Conservation (phyloP, 2,329 filamentous ascomycete species). For the Aspergillus sp. region DNA sequence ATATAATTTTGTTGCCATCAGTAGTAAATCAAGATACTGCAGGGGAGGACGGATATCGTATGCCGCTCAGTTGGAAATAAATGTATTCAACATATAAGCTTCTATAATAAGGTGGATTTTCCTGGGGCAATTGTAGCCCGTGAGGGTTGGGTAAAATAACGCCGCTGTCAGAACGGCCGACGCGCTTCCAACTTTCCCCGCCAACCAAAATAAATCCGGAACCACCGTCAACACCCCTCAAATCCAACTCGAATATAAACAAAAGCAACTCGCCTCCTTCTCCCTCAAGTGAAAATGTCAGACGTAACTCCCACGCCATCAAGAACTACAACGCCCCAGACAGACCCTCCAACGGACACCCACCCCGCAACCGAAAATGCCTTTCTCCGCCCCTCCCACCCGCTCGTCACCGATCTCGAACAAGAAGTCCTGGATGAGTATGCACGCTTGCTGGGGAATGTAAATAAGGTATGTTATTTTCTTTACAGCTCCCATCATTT, state of each 20-base stretch:
- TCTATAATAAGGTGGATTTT: neutral
- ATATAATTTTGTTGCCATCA: too few species aligned
- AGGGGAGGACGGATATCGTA: too few species aligned
- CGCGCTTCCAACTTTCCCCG: neutral
- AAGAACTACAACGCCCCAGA: neutral
- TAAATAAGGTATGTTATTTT: conserved; percentile 69
- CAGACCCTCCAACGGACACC: conserved; percentile 3
- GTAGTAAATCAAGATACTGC: too few species aligned
- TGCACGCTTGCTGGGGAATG: conserved; percentile 78
- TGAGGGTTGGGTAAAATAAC: neutral
- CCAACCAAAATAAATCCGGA: neutral
- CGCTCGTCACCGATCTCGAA: conserved; percentile 70
- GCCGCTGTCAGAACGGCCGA: neutral
- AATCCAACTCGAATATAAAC: neutral
- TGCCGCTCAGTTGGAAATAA: too few species aligned
- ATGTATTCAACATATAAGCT: too few species aligned
- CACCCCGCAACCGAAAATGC: conserved; percentile 29
- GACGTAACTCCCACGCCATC: neutral
- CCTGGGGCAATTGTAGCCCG: neutral
- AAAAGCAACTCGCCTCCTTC: neutral
- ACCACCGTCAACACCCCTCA: neutral
- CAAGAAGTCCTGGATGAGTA: conserved; percentile 97
- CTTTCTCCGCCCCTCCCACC: conserved; percentile 37
- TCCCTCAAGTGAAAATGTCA: neutral
- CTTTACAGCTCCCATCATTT: too few species aligned